phyloP scores from a whole-genome alignment of 2,329 filamentous ascomycete species.

The Sporothrix inflata region DNA sequence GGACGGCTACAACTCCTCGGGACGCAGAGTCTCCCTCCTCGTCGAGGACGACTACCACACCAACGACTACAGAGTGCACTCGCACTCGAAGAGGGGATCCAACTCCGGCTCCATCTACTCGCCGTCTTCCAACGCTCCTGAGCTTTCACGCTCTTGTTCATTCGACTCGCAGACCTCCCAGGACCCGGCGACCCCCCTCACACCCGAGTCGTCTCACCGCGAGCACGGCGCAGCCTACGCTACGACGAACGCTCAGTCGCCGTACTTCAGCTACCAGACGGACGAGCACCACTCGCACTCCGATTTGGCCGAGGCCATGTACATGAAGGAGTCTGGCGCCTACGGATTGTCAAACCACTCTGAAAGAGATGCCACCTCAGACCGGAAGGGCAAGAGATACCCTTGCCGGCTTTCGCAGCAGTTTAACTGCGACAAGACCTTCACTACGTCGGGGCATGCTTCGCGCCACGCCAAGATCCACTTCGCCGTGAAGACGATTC shows the following conservation, averaged over 20 bases:
- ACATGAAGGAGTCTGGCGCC: slow-evolving; percentile 4
- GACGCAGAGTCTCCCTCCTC: slow-evolving; percentile 62
- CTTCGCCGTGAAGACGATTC: slow-evolving; percentile 77
- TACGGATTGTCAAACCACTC: slow-evolving; percentile 45
- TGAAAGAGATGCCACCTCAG: slow-evolving; percentile 46
- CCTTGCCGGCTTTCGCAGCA: slow-evolving; percentile 73
- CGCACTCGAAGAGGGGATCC: slow-evolving; percentile 42
- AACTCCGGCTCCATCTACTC: slow-evolving; percentile 45
- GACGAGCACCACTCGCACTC: slow-evolving; percentile 27
- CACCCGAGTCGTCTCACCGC: slow-evolving; percentile 51
- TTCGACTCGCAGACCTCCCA: slow-evolving; percentile 63
- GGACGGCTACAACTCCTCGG: slow-evolving; percentile 59
- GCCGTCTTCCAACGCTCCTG: slow-evolving; percentile 57
- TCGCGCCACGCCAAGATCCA: slow-evolving; percentile 84
- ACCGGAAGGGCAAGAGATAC: slow-evolving; percentile 62
- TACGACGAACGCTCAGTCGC: neutral
- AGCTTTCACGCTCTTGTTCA: slow-evolving; percentile 62
- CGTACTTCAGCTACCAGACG: slow-evolving; percentile 43
- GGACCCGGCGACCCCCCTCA: slow-evolving; percentile 59
- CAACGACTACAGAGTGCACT: slow-evolving; percentile 39
- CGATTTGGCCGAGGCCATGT: slow-evolving; percentile 31
- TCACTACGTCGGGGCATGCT: slow-evolving; percentile 84
- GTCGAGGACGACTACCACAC: slow-evolving; percentile 53
- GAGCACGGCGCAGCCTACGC: slow-evolving; percentile 32
- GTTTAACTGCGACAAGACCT: slow-evolving; percentile 75